These are phyloP conservation scores for Sophora flavescens DNA, from an alignment of 306 rosid genomes.

Conservation along the genomic window DNA sequence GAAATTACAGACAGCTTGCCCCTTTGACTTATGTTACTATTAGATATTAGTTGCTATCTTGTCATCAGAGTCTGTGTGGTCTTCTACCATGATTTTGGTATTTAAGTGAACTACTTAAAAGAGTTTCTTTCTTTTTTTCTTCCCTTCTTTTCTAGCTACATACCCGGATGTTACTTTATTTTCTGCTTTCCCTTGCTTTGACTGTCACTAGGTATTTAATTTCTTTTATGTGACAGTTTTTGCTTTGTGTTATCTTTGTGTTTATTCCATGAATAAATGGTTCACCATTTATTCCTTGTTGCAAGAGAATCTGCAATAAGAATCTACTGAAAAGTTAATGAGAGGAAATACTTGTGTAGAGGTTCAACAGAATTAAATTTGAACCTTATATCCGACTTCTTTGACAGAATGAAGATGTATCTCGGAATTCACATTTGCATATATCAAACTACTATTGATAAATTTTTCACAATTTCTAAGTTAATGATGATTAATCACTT, in stretches of 20 bases:
- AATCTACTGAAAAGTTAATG: conserved; percentile 27
- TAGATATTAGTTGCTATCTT: conserved; percentile 28
- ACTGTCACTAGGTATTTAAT: not conserved
- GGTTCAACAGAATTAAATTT: conserved; percentile 24
- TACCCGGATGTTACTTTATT: not conserved
- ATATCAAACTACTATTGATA: conserved; percentile 9
- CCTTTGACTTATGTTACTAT: not conserved
- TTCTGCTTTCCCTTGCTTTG: conserved; percentile 5
- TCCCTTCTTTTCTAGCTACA: not conserved
- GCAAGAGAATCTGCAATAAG: conserved; percentile 34
- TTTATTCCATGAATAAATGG: conserved; percentile 24
- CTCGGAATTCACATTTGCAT: not conserved
- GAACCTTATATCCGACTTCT: conserved; percentile 15
- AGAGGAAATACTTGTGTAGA: conserved; percentile 12
- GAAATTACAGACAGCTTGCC: conserved; percentile 27
- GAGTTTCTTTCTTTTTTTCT: conserved; percentile 10
- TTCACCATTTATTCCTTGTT: conserved; percentile 27
- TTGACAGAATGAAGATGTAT: conserved; percentile 29
- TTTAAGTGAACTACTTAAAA: conserved; percentile 2
- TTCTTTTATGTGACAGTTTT: not conserved
- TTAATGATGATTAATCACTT: conserved; percentile 19
- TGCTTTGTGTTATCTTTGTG: conserved; percentile 5
- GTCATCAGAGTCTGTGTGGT: not conserved
- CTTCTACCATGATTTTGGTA: conserved; percentile 11
- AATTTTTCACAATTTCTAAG: not conserved